Base-by-base conservation (phyloP, 176 grass and related monocot species). In the Thinopyrum elongatum region DNA sequence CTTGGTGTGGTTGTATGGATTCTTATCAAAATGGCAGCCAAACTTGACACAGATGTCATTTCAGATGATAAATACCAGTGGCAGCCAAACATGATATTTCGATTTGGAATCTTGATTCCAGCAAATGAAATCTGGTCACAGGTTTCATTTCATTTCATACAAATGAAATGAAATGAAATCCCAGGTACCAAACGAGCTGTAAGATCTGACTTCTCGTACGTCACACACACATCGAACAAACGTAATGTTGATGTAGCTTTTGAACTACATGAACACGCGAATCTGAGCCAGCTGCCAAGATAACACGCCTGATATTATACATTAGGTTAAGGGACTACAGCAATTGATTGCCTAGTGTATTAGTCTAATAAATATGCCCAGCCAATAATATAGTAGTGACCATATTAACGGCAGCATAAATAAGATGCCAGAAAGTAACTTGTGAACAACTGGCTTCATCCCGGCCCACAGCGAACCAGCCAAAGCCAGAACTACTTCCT, bases 401-500 rank as follows among this genome's bases (percentile, higher is more conserved):
- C 12, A 34, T 46, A 72, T 23, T 29, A 46, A 75, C 0, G 42
- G 47, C 25, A 49, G 8, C 46, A 51, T 74, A 55, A 47, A 63
- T 78, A 72, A 78, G 55, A 79, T 53, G 26, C n/a, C 26, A 83
- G 65, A 79, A 87, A 69, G 72, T 67, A 22, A 42, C 65, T 74
- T 82, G 68, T 75, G 80, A 76, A 41, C 10, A 69, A 28, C 83
- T 68, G 59, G 7, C 69, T 75, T 71, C 44, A 79, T 75, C 67
- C 34, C 80, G 33, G 31, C 26, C 72, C 46, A 25, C 27, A 66
- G 67, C 58, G 17, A 31, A 72, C 55, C 36, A 26, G 79, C 58
- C 75, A 80, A 36, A 49, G 82, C 68, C 81, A 91, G 81, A 91
- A 74, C 75, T 80, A 27, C 22, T 84, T 80, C 80, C 77, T 84